Evolutionary conservation across 805 yeast genomes (phyloP).

Genomic region (Lipomyces starkeyi): DNA sequence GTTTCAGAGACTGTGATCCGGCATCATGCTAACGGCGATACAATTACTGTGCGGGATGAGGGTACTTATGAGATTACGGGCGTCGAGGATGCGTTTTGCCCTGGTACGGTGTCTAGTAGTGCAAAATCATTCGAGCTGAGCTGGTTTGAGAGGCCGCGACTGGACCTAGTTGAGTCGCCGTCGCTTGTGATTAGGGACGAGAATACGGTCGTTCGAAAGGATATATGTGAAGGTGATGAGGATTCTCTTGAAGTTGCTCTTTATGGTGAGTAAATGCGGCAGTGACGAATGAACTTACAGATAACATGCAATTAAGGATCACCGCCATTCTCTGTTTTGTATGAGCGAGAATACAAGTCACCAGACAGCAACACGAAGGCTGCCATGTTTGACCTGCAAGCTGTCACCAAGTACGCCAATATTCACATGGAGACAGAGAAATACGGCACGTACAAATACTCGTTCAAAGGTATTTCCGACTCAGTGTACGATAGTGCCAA

Average conservation of each 20-base stretch:
- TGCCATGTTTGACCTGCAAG: constrained; percentile 49
- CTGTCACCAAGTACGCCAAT: constrained; percentile 59
- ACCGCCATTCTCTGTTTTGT: constrained; percentile 30
- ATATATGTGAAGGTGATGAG: constrained; percentile 58
- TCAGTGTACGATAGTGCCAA: constrained; percentile 57
- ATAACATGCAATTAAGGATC: constrained; percentile 4
- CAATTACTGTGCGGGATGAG: constrained; percentile 50
- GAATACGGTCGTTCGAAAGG: constrained; percentile 46
- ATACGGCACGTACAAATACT: constrained; percentile 67
- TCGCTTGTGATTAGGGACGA: constrained; percentile 40
- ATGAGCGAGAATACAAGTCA: constrained; percentile 23
- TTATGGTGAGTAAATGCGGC: constrained; percentile 49
- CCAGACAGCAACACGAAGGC: neutral
- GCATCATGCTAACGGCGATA: constrained; percentile 39
- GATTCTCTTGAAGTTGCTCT: constrained; percentile 58
- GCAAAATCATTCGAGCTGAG: constrained; percentile 49
- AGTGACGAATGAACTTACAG: neutral
- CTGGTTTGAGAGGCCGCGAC: constrained; percentile 55
- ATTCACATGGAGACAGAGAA: constrained; percentile 51
- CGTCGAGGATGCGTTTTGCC: constrained; percentile 59
- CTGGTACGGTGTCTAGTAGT: constrained; percentile 52
- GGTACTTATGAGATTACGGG: constrained; percentile 57
- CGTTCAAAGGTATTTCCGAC: constrained; percentile 69
- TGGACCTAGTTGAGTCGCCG: constrained; percentile 49
- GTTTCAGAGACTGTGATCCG: constrained; percentile 10